Evolutionary conservation across 345 rosid species (phyloP), one percentile per base, ranked within the genome.

Genomic region (Salix arbutifolia): DNA sequence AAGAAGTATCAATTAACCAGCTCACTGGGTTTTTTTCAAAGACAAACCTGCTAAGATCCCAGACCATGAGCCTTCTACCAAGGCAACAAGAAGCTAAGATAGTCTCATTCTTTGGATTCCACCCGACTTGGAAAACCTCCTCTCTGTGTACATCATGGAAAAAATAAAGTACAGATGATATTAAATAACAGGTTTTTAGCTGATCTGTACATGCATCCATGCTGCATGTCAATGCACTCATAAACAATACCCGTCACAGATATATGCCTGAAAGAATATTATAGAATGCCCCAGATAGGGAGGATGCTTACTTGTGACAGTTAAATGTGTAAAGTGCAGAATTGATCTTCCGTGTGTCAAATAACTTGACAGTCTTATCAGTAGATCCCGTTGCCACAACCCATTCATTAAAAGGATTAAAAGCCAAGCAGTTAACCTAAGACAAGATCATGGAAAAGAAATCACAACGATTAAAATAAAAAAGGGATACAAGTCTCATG

Each of bases 371-470:
- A 28, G 97, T 96, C 88, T 92, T 96, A 81, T 94, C 99, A 69
- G 99, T 96, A 77, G 99, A 96, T 16, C 99, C 98, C 25, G 99
- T 96, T 2, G 98, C 98, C 81, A 96, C 93, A 76, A 96, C 91
- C 98, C 99, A 96, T 80, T 94, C 99, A 83, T 96, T 96, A 73
- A 94, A 90, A 76, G 99, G 99, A 79, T 96, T 96, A 83, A 96
- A 96, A 42, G 99, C 99, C 82, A 96, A 80, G 86, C 99, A 96
- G 85, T 96, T 96, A 65, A 91, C 98, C 99, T 94, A 77, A 64
- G 73, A 77, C 71, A 75, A 26, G 44, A 78, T 35, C 65, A 61
- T 26, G 67, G 65, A 58, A 21, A 50, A 14, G 61, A 52, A 12
- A 42, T 78, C 30, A 74, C 23, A 35, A 75, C 37, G 80, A 50